These are phyloP conservation scores for Microsporum ferrugineum DNA, from an alignment of 2,329 filamentous ascomycete genomes.

Conservation along the genomic window DNA sequence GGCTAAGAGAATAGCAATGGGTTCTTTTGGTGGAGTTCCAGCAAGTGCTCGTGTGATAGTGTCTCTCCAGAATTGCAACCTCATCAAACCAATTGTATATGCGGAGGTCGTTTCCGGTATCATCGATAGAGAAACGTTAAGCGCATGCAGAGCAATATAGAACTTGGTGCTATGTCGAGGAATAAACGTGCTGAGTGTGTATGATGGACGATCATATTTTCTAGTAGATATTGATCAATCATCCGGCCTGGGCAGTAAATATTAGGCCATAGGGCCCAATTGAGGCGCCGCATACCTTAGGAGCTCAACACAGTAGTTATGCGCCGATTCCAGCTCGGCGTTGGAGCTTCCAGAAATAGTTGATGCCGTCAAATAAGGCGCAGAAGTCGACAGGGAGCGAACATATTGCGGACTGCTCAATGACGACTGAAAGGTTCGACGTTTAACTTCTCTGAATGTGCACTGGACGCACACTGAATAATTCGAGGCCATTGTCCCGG, in stretches of 20 bases:
- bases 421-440: neutral
- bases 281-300: slow-evolving; percentile 35
- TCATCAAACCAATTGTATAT: slow-evolving; percentile 73
- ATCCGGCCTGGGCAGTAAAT: neutral
- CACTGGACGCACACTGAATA: neutral
- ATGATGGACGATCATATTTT: slow-evolving; percentile 79
- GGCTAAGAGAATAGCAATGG: slow-evolving; percentile 73
- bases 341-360: slow-evolving; percentile 17
- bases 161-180: slow-evolving; percentile 62
- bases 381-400: neutral
- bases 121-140: slow-evolving; percentile 84
- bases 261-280: neutral
- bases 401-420: neutral
- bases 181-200: slow-evolving; percentile 74
- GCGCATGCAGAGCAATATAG: slow-evolving; percentile 79
- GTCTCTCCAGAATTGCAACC: slow-evolving; percentile 92
- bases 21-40: slow-evolving; percentile 73
- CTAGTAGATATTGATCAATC: slow-evolving; percentile 35
- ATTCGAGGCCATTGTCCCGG: neutral
- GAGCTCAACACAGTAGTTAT: slow-evolving; percentile 48
- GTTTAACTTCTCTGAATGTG: neutral
- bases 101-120: slow-evolving; percentile 85
- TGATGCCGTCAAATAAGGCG: neutral
- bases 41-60: slow-evolving; percentile 66
- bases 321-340: slow-evolving; percentile 44